These are phyloP conservation scores for Amorphotheca resinae DNA, from an alignment of 495 filamentous ascomycete genomes.

Conservation along the genomic window DNA sequence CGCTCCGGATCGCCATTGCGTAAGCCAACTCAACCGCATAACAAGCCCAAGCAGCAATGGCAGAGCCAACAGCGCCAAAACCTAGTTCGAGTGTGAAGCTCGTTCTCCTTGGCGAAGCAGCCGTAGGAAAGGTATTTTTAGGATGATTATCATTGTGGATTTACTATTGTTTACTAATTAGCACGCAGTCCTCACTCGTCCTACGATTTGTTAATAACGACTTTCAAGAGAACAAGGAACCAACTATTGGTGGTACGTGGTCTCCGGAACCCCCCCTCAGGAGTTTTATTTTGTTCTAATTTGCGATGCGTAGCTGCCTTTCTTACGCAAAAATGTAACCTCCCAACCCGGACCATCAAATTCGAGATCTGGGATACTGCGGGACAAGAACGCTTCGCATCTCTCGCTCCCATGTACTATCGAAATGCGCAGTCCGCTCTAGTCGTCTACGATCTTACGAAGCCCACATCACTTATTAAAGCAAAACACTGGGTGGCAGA, in stretches of 20 bases:
- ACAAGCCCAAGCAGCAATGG: constrained; percentile 25
- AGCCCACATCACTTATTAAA: constrained; percentile 88
- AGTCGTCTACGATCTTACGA: constrained; percentile 97
- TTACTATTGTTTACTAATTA: constrained; percentile 4
- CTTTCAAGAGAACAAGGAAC: constrained; percentile 99
- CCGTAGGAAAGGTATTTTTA: constrained; percentile 94
- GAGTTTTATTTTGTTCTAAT: constrained; percentile 2
- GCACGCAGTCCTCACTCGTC: constrained; percentile 78
- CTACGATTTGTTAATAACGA: constrained; percentile 99
- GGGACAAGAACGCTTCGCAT: constrained; percentile 95
- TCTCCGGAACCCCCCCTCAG: constrained; percentile 1
- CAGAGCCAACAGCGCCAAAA: constrained; percentile 51
- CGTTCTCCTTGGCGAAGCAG: constrained; percentile 90
- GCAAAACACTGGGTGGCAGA: constrained; percentile 99
- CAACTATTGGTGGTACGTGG: constrained; percentile 90
- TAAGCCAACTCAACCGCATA: background rate
- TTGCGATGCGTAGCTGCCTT: constrained; percentile 61
- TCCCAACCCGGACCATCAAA: constrained; percentile 93
- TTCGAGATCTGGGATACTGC: constrained; percentile 99
- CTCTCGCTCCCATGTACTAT: constrained; percentile 98
- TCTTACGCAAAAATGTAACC: constrained; percentile 94
- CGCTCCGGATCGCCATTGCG: background rate
- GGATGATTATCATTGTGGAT: background rate
- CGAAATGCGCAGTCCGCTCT: constrained; percentile 98
- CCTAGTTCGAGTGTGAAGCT: constrained; percentile 99